Evolutionary conservation across 2,329 filamentous ascomycete genomes (phyloP).

Genomic region (Hymenoscyphus salicellus): DNA sequence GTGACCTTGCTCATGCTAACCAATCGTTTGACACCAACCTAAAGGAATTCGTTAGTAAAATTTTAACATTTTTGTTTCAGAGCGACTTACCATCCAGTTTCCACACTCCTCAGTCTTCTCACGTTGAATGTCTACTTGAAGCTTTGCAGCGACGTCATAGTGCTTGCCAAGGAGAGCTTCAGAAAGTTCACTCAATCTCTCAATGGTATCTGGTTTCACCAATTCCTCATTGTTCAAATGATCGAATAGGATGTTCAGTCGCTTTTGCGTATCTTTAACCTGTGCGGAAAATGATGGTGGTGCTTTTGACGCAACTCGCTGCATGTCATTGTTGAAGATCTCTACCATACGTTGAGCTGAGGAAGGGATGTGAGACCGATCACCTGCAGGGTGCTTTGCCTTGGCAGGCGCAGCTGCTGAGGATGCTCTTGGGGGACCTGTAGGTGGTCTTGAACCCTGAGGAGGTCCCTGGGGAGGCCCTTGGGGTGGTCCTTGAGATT

Average conservation of each 20-base stretch:
- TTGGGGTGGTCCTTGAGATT: conserved; percentile 44
- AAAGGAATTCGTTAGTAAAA: conserved; percentile 40
- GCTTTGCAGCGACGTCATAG: conserved; percentile 62
- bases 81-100: conserved; percentile 74
- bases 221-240: conserved; percentile 95
- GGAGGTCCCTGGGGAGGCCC: conserved; percentile 38
- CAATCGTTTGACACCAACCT: conserved; percentile 74
- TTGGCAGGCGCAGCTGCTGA: conserved; percentile 50
- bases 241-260: conserved; percentile 90
- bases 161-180: conserved; percentile 66
- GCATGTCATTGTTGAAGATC: conserved; percentile 78
- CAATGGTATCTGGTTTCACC: conserved; percentile 74
- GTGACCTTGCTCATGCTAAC: conserved; percentile 78
- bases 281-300: conserved; percentile 83
- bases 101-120: conserved; percentile 78
- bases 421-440: conserved; percentile 40
- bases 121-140: conserved; percentile 73
- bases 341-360: conserved; percentile 76
- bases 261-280: conserved; percentile 90
- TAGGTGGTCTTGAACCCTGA: conserved; percentile 40
- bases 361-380: conserved; percentile 83
- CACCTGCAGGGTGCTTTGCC: conserved; percentile 73
- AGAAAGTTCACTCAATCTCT: conserved; percentile 62
- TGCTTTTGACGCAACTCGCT: conserved; percentile 80
- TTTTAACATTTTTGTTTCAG: neutral